Conservation (phyloP, 768 basidiomycete species). For the Lactifluus volemus region DNA sequence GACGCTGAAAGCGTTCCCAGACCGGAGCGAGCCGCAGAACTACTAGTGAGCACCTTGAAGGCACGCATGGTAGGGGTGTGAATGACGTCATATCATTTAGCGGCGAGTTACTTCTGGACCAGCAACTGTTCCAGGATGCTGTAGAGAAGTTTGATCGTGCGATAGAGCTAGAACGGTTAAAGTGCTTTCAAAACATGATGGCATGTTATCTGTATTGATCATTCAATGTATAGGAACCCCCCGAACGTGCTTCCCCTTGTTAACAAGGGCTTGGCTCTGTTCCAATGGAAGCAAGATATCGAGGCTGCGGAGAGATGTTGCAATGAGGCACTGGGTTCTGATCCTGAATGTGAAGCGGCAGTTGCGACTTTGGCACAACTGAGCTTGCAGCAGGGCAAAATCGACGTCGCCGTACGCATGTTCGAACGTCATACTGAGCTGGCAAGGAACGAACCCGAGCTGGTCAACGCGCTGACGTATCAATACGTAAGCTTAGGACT, state of each 20-base stretch:
- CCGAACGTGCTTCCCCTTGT: conserved; percentile 88
- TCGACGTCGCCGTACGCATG: conserved; percentile 77
- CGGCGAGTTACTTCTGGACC: conserved; percentile 90
- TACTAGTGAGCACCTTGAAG: conserved; percentile 63
- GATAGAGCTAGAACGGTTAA: conserved; percentile 75
- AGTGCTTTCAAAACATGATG: conserved; percentile 34
- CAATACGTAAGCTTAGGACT: conserved; percentile 52
- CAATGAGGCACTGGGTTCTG: conserved; percentile 77
- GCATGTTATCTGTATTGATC: conserved; percentile 19
- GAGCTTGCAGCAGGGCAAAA: conserved; percentile 81
- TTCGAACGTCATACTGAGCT: conserved; percentile 79
- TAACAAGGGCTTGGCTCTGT: conserved; percentile 95
- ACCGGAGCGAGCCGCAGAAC: conserved; percentile 83
- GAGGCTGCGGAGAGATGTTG: conserved; percentile 76
- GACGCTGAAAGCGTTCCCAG: conserved; percentile 78
- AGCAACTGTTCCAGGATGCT: conserved; percentile 78
- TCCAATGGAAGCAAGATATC: conserved; percentile 93
- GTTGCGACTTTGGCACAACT: conserved; percentile 94
- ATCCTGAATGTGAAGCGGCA: conserved; percentile 93
- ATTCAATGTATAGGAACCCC: conserved; percentile 25
- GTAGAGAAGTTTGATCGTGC: conserved; percentile 90
- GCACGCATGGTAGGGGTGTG: not conserved
- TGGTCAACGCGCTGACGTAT: conserved; percentile 69
- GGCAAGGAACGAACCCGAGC: conserved; percentile 85
- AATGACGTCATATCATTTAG: conserved; percentile 32